Conservation (phyloP, 495 filamentous ascomycete genomes). For the Amphirosellinia nigrospora region DNA sequence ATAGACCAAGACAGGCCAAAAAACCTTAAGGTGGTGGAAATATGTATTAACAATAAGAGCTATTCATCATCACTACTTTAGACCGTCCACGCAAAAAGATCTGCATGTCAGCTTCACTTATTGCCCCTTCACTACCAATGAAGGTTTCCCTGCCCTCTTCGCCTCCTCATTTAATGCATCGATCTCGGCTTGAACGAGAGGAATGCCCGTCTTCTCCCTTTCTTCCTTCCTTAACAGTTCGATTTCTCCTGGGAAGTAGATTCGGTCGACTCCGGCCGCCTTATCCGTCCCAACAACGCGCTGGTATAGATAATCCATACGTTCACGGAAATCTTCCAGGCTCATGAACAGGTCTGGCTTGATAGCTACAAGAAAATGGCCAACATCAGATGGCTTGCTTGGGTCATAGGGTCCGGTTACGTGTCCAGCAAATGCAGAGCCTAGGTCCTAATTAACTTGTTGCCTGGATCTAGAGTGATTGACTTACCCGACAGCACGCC, state of each 20-base stretch:
- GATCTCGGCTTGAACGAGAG: constrained; percentile 68
- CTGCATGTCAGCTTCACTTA: not conserved
- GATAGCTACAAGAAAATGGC: constrained; percentile 76
- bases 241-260: constrained; percentile 82
- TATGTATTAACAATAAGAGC: not conserved
- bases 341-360: constrained; percentile 78
- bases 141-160: constrained; percentile 52
- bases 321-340: constrained; percentile 67
- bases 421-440: constrained; percentile 71
- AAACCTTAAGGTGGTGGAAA: not conserved
- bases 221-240: constrained; percentile 67
- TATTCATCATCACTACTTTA: not conserved
- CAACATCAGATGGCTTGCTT: constrained; percentile 69
- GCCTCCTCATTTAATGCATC: constrained; percentile 72
- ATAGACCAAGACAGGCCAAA: not conserved
- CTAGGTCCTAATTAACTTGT: constrained; percentile 16
- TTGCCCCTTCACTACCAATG: constrained; percentile 28
- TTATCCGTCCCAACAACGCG: constrained; percentile 67
- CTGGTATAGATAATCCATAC: constrained; percentile 75
- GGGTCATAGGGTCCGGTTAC: constrained; percentile 77
- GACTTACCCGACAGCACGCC: constrained; percentile 68
- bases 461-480: not conserved
- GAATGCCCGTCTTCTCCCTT: constrained; percentile 65
- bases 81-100: not conserved
- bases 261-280: constrained; percentile 72